Base-by-base conservation (phyloP, 148 eudicot genomes). In the Persicaria maculosa region DNA sequence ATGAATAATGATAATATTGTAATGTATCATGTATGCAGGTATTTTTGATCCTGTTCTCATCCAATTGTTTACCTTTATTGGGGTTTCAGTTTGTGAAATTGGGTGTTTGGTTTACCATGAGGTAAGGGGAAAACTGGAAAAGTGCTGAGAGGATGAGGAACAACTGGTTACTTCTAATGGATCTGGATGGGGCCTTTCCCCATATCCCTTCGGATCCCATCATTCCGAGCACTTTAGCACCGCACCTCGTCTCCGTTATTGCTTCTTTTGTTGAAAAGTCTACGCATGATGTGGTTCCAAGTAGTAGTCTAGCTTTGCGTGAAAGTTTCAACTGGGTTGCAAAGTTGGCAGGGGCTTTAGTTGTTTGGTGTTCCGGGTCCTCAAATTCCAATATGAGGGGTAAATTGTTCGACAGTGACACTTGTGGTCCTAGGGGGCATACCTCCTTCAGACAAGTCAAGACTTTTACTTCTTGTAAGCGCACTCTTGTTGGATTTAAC, bases 261-360 rank as follows among this genome's bases (percentile, higher is more conserved):
- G 71, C 76, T 68, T 85, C 82, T 6, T 79, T 86, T 65, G 81
- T 87, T 15, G 88, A 90, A 72, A 83, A 65, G 62, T 81, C 86
- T 16, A 81, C 87, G 19, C 84, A 78, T 72, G 64, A 79, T 73
- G 40, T 84, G 16, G 68, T 74, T 70, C 79, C 78, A 47, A 84
- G 89, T 50, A 84, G 89, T 50, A 81, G 78, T 80, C 55, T 77
- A 55, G 96, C 83, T 6, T 68, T 90, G 62, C 79, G 79, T 47
- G 83, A 86, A 74, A 81, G 89, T 70, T 84, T 82, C 40, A 81
- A 54, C 69, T 80, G 86, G 77, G 64, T 93, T 68, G 81, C 93
- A 67, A 90, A 85, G 79, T 81, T 86, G 76, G 74, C 93, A 4
- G 91, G 83, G 36, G 88, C 87, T 47, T 47, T 85, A 54, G 45